phyloP scores from a whole-genome alignment of 352 stramenopile species.

The Globisporangium carolinianum region DNA sequence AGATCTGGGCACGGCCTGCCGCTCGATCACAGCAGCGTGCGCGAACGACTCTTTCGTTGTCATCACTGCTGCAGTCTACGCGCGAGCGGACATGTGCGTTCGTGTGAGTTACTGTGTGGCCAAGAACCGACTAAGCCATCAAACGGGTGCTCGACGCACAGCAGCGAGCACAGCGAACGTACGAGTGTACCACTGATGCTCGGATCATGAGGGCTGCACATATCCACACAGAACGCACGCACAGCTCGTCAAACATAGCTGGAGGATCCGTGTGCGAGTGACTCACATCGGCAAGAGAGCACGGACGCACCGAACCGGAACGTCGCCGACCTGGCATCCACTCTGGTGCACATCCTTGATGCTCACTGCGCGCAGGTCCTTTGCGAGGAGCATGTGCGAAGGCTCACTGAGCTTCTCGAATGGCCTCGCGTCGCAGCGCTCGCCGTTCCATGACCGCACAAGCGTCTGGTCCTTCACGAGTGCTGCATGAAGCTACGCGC shows the following conservation, averaged over 20 bases:
- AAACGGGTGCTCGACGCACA: neutral
- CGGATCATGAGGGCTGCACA: constrained; percentile 6
- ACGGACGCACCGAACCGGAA: constrained; percentile 9
- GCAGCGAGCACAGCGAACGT: constrained; percentile 1
- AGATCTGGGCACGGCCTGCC: constrained; percentile 31
- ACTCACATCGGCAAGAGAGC: neutral
- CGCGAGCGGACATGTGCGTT: neutral
- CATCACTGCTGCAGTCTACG: constrained; percentile 35
- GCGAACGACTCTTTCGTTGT: constrained; percentile 37
- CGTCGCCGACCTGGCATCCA: constrained; percentile 11
- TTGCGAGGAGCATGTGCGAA: constrained; percentile 24
- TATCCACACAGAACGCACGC: neutral
- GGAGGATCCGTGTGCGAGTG: too few species aligned
- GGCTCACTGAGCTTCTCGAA: constrained; percentile 36
- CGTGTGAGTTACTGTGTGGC: too few species aligned
- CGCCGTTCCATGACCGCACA: constrained; percentile 48
- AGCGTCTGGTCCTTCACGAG: constrained; percentile 34
- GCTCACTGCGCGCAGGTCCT: constrained; percentile 24
- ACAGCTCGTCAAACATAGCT: neutral
- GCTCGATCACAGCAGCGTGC: constrained; percentile 40
- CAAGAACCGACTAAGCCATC: too few species aligned
- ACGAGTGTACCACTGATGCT: constrained; percentile 4
- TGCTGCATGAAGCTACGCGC: constrained; percentile 18
- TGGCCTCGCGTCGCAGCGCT: constrained; percentile 39
- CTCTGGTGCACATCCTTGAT: constrained; percentile 17